phyloP scores from a whole-genome alignment of 306 rosid genomes.

The Cicer cuneatum region DNA sequence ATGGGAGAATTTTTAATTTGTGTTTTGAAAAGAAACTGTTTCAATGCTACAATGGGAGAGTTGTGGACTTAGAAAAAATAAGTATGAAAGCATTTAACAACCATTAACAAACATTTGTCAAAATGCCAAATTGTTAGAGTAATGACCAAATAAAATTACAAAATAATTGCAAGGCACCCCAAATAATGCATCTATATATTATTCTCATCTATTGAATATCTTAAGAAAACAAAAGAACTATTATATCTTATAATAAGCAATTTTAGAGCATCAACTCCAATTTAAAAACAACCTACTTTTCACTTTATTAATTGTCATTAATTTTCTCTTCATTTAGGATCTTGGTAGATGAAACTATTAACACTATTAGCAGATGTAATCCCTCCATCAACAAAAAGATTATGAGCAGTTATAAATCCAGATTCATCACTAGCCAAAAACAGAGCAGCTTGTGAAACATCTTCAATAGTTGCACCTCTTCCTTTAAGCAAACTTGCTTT shows the following conservation, averaged over 20 bases:
- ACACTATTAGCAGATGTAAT: conserved; percentile 57
- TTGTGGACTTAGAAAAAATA: no score
- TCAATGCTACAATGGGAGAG: no score
- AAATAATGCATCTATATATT: not conserved
- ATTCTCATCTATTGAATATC: not conserved
- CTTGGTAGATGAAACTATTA: conserved; percentile 63
- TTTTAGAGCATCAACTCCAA: not conserved
- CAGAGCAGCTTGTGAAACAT: conserved; percentile 75
- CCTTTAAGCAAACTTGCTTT: conserved; percentile 72
- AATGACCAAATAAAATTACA: no score
- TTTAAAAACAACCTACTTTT: not conserved
- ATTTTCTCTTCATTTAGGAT: conserved; percentile 16
- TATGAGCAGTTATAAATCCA: conserved; percentile 72
- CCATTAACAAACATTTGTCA: no score
- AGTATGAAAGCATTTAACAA: no score
- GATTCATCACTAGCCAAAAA: conserved; percentile 72
- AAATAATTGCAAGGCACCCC: not conserved
- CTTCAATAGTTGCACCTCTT: conserved; percentile 55
- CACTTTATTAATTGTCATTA: not conserved
- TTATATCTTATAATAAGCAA: not conserved
- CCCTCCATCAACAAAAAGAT: conserved; percentile 83
- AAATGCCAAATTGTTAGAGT: no score
- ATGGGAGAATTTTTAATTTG: no score
- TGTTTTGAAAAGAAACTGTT: no score
- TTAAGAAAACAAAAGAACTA: not conserved